Percentiles rank a stretch among this genome's conserved stretches.
Evolutionary conservation across 2,329 filamentous ascomycete species (phyloP).

Genomic region (Fusarium begoniae): DNA sequence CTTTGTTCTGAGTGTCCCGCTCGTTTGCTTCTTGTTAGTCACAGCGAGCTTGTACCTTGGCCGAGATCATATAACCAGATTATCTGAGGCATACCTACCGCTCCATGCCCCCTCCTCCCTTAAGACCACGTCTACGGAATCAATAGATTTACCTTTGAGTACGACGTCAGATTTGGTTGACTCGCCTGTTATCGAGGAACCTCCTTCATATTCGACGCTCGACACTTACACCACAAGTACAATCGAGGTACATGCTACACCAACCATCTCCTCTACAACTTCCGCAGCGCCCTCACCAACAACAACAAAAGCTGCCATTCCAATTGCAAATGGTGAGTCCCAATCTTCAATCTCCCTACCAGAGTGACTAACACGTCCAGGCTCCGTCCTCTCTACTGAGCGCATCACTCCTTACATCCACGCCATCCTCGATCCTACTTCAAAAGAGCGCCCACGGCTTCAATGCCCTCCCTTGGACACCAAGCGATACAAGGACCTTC

Average conservation of each 20-base stretch:
- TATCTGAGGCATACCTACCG: conserved; percentile 29
- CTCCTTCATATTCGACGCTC: conserved; percentile 1
- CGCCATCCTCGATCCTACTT: conserved; percentile 45
- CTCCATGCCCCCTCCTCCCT: conserved; percentile 1
- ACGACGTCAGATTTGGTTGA: neutral
- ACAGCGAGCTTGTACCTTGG: conserved; percentile 33
- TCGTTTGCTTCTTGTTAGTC: conserved; percentile 31
- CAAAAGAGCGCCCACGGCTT: conserved; percentile 39
- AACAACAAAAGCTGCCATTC: neutral
- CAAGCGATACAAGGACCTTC: conserved; percentile 39
- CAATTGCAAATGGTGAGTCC: conserved; percentile 4
- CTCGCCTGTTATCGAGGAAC: neutral
- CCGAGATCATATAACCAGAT: conserved; percentile 33
- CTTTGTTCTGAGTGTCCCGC: conserved; percentile 29
- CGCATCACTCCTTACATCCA: conserved; percentile 41
- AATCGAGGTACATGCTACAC: neutral
- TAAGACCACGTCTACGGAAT: neutral
- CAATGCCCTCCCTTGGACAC: conserved; percentile 41
- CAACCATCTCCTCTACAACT: neutral
- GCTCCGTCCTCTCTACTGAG: conserved; percentile 38
- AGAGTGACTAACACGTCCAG: conserved; percentile 34
- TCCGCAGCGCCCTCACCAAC: neutral
- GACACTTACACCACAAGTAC: conserved; percentile 1
- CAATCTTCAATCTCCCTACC: accelerated
- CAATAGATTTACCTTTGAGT: neutral